Evolutionary conservation across 164 flowering plant species (phyloP), one percentile per base, ranked within the genome.

Genomic region (Chimonanthus salicifolius): DNA sequence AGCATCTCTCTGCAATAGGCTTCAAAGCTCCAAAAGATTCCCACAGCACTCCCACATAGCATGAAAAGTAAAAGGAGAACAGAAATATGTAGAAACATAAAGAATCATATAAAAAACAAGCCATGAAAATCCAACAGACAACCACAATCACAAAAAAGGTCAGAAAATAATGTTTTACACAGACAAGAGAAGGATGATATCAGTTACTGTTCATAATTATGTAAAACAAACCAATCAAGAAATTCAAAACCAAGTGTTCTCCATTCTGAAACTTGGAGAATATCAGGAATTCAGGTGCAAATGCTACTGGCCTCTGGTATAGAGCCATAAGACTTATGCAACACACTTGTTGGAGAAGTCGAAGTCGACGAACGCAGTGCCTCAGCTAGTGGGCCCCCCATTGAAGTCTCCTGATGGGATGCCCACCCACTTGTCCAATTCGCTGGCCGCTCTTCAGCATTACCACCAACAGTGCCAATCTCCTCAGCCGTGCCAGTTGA

Each of bases 351-450:
- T 0, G 92, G 92, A 0, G 92, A 86, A 48, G 68, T 11, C 3
- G 67, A 5, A 2, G 83, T 75, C 0, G 94, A 84, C 0, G 98
- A 91, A 45, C 95, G 77, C 62, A 93, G 76, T 0, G 94, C 97
- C 83, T 93, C 98, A 0, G 95, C 97, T 1, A 93, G 87, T 2
- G 97, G 98, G 10, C 97, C 97, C 0, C 93, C 97, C 90, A 88
- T 84, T 0, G 87, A 80, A 60, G 85, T 80, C 68, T 80, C 88
- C n/a, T 70, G 85, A 64, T 78, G 79, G 2, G 84, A 33, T 0
- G 81, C 80, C 92, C 91, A 85, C 11, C 86, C 82, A 0, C 33
- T 33, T 33, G 75, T 80, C 94, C 94, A 90, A 69, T 74, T 80
- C 69, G 64, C 69, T 21, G 74, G 78, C 44, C 76, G 89, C 47